Conservation (phyloP, 495 filamentous ascomycete genomes). For the Amniculicola lignicola region DNA sequence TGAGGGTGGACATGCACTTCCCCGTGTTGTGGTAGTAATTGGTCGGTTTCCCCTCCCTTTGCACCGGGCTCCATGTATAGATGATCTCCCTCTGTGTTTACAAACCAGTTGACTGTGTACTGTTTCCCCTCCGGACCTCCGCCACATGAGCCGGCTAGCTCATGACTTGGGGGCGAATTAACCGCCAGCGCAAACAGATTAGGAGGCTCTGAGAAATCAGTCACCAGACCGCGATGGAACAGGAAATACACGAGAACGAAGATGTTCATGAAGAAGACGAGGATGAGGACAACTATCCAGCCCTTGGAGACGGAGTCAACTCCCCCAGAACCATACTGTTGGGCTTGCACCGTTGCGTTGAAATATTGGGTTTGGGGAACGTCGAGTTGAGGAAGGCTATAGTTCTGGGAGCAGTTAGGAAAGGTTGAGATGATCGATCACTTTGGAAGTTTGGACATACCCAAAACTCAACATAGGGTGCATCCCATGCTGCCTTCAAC, state of each 20-base stretch:
- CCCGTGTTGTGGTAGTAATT: neutral
- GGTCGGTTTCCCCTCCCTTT: neutral
- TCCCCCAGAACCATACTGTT: slow-evolving; percentile 63
- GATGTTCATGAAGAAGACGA: slow-evolving; percentile 61
- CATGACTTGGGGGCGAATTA: slow-evolving; percentile 58
- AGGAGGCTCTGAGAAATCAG: slow-evolving; percentile 72
- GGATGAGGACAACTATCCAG: slow-evolving; percentile 61
- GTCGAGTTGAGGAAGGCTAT: slow-evolving; percentile 39
- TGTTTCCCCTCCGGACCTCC: slow-evolving; percentile 55
- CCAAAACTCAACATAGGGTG: slow-evolving; percentile 59
- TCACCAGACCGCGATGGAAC: slow-evolving; percentile 54
- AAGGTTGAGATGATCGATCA: neutral
- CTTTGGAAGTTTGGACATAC: slow-evolving; percentile 12
- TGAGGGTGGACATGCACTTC: slow-evolving; percentile 7
- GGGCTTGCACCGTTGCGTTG: slow-evolving; percentile 53
- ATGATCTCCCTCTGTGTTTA: slow-evolving; percentile 47
- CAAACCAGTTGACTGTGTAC: slow-evolving; percentile 58
- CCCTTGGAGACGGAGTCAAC: slow-evolving; percentile 54
- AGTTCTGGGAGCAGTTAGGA: slow-evolving; percentile 40
- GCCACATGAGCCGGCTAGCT: slow-evolving; percentile 61
- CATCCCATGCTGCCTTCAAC: slow-evolving; percentile 49
- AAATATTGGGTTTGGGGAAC: slow-evolving; percentile 51
- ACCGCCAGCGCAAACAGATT: slow-evolving; percentile 69
- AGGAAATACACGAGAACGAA: slow-evolving; percentile 59
- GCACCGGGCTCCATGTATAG: slow-evolving; percentile 37